Evolutionary conservation across 202 grass and related monocot genomes (phyloP).

Genomic region (Musa balbisiana): DNA sequence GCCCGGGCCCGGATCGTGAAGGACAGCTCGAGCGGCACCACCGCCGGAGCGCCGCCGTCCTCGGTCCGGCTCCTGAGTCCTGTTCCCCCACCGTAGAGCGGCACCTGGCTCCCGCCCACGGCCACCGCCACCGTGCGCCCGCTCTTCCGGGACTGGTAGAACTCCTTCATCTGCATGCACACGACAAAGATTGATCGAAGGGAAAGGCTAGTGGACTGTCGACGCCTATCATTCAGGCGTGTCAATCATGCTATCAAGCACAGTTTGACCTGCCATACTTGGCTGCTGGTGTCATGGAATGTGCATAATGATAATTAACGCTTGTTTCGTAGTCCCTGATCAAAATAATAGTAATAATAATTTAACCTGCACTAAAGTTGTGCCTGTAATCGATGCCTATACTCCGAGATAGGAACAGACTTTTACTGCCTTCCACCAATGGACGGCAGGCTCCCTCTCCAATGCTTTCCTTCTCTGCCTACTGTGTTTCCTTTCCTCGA

Average conservation of each 20-base stretch:
- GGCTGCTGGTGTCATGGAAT: neutral
- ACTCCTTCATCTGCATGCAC: conserved; percentile 65
- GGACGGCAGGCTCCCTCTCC: neutral
- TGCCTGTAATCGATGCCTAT: too few species aligned
- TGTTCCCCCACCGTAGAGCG: conserved; percentile 77
- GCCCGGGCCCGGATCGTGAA: conserved; percentile 73
- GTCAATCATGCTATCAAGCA: too few species aligned
- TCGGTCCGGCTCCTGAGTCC: conserved; percentile 69
- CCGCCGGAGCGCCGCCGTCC: conserved; percentile 48
- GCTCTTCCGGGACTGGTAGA: conserved; percentile 72
- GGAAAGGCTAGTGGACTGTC: too few species aligned
- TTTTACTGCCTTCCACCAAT: neutral
- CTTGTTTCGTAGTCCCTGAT: too few species aligned
- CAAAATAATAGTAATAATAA: too few species aligned
- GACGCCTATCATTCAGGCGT: too few species aligned
- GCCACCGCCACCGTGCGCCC: conserved; percentile 50
- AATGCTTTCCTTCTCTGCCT: neutral
- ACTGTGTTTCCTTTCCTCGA: neutral
- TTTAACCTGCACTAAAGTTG: too few species aligned
- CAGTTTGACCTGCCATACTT: too few species aligned
- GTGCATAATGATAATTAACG: neutral
- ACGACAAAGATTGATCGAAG: too few species aligned
- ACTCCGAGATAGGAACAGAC: too few species aligned
- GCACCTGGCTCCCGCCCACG: conserved; percentile 66
- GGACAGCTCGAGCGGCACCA: conserved; percentile 53